These are phyloP conservation scores for Podaxis sp. DNA, from an alignment of 768 basidiomycete genomes.

Conservation along the genomic window DNA sequence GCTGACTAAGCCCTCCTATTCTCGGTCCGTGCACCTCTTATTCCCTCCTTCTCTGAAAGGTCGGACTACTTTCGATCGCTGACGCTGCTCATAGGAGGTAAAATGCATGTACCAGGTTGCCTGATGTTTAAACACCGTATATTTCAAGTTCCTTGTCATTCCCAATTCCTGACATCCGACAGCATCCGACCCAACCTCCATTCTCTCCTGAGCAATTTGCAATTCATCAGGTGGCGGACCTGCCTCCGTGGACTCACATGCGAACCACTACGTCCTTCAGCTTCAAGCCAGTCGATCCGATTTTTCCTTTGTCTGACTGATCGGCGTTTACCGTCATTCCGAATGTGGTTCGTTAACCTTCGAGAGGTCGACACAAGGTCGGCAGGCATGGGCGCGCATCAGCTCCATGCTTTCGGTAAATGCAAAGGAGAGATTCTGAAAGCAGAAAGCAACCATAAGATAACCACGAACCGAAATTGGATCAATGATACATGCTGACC, in stretches of 20 bases:
- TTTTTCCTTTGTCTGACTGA: neutral
- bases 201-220: neutral
- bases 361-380: neutral
- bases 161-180: neutral
- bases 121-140: too few relatives aligned
- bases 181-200: neutral
- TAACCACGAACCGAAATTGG: neutral
- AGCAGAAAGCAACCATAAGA: neutral
- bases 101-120: neutral
- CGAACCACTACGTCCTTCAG: neutral
- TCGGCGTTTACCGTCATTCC: neutral
- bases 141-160: neutral
- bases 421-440: neutral
- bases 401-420: neutral
- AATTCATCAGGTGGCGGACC: neutral
- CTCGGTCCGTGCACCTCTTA: neutral
- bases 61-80: too few relatives aligned
- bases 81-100: too few relatives aligned
- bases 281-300: neutral
- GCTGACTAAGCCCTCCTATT: constrained; percentile 10
- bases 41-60: too few relatives aligned
- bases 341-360: neutral
- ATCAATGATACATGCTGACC: neutral
- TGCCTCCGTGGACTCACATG: neutral
- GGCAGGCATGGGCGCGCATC: neutral